Evolutionary conservation across 345 rosid species (phyloP), one percentile per base, ranked within the genome.

Genomic region (Acer negundo): DNA sequence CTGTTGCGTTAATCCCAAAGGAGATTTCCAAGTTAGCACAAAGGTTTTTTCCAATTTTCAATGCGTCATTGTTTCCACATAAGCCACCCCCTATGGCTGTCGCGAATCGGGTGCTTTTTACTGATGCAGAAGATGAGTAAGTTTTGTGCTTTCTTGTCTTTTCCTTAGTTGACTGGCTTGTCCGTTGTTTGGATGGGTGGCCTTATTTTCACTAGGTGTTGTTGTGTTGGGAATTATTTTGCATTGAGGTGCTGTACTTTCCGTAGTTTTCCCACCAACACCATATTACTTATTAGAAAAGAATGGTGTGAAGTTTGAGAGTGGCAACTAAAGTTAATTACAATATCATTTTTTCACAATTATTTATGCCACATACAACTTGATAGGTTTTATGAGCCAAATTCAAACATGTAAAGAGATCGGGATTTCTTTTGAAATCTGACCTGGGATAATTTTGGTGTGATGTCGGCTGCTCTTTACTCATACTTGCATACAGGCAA

Each of bases 41-140:
- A 76, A 86, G 81, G 73, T 96, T 96, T 82, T 67, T 81, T 72
- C 88, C 92, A 0, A 79, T 88, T 68, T 90, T 96, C 77, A 96
- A 89, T 83, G 86, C 78, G 69, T 86, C 92, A 35, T 78, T 96
- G 9, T 94, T 87, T 86, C 99, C 98, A 16, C 93, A 92, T 85
- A 96, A 92, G 84, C 95, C 98, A 73, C 98, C 99, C 44, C 86
- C 87, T 75, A 78, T 79, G 23, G 83, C 98, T 72, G 90, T 91
- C 20, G 89, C 89, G 67, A 91, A 87, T 85, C 85, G 98, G 79
- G 85, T 92, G 77, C 98, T 96, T 80, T 96, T 96, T 81, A 94
- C 99, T 73, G 97, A 92, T 62, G 74, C 95, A 81, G 98, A 95
- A 89, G 99, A 95, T 86, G 97, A 93, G 99, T 91, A 80, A 89